phyloP scores from a whole-genome alignment of 1,139 yeast species.

The Kluyveromyces sp. region DNA sequence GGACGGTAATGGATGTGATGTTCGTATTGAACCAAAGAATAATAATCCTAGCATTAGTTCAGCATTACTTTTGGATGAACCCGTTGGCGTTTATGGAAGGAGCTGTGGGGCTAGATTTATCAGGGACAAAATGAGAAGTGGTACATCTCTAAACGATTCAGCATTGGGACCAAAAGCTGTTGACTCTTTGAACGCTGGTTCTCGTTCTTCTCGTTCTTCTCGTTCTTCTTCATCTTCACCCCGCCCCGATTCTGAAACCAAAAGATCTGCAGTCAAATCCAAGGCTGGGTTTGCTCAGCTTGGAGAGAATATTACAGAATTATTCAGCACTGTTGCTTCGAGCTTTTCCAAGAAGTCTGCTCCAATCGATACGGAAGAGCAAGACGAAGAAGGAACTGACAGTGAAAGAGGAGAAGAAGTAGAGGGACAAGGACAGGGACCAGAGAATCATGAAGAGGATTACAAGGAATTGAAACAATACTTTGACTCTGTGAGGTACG shows the following conservation, averaged over 20 bases:
- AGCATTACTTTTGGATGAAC: not conserved
- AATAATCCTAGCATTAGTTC: not conserved
- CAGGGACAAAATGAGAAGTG: slow-evolving; percentile 2
- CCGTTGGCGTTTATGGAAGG: slow-evolving; percentile 3
- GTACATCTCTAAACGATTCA: not conserved
- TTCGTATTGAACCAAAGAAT: not conserved
- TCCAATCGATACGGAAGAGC: not conserved
- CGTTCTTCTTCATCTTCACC: not conserved
- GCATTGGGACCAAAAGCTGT: not conserved
- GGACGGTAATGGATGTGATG: not conserved
- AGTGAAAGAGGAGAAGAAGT: not conserved
- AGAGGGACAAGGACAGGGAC: too few relatives aligned
- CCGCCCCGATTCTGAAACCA: too few relatives aligned
- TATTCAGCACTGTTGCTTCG: slow-evolving; percentile 1
- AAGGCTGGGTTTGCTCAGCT: not conserved
- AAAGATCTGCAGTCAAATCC: not conserved
- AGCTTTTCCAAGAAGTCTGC: not conserved
- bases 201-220: too few relatives aligned
- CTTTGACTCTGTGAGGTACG: too few relatives aligned
- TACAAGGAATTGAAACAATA: too few relatives aligned
- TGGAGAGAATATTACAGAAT: slow-evolving; percentile 1
- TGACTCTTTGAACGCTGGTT: too few relatives aligned
- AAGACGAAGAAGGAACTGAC: not conserved
- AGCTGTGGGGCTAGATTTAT: slow-evolving; percentile 2
- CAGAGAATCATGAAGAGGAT: too few relatives aligned